Evolutionary conservation across 1,284 basidiomycete genomes (phyloP).

Genomic region (Taiwanofungus camphoratus): DNA sequence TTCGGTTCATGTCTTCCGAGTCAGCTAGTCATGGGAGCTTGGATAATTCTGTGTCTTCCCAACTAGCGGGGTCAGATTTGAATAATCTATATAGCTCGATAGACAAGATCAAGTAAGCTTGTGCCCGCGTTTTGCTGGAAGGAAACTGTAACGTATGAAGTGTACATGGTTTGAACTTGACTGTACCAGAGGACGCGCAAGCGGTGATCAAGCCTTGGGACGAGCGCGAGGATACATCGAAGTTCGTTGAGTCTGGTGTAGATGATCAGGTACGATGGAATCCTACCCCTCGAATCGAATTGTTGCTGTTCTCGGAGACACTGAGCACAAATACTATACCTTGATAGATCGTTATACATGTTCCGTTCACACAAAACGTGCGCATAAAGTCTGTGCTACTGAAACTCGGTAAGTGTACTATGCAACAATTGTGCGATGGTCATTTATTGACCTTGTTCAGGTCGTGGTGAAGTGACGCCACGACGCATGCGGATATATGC

Average conservation of each 20-base stretch:
- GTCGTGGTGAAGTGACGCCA: constrained; percentile 66
- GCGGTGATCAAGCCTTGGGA: constrained; percentile 77
- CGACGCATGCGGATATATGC: constrained; percentile 63
- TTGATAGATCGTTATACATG: constrained; percentile 66
- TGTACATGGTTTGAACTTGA: constrained; percentile 73
- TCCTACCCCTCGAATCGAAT: background rate
- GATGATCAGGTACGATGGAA: constrained; percentile 63
- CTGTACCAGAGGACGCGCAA: constrained; percentile 70
- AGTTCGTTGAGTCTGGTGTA: constrained; percentile 66
- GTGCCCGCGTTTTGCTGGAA: constrained; percentile 4
- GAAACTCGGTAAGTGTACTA: constrained; percentile 52
- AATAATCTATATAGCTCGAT: constrained; percentile 59
- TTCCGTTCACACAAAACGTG: constrained; percentile 76
- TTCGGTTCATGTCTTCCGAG: too few species aligned
- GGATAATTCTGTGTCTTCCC: constrained; percentile 15
- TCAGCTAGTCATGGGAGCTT: background rate
- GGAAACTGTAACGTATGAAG: constrained; percentile 33
- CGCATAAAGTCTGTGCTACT: constrained; percentile 65
- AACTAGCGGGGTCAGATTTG: constrained; percentile 34
- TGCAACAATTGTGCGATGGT: background rate
- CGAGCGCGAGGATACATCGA: constrained; percentile 60
- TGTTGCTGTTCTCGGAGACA: constrained; percentile 1
- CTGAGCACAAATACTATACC: constrained; percentile 2
- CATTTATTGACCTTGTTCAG: constrained; percentile 30
- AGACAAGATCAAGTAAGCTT: constrained; percentile 67